Conservation (phyloP, 345 rosid species). For the Eucalyptus sp. region DNA sequence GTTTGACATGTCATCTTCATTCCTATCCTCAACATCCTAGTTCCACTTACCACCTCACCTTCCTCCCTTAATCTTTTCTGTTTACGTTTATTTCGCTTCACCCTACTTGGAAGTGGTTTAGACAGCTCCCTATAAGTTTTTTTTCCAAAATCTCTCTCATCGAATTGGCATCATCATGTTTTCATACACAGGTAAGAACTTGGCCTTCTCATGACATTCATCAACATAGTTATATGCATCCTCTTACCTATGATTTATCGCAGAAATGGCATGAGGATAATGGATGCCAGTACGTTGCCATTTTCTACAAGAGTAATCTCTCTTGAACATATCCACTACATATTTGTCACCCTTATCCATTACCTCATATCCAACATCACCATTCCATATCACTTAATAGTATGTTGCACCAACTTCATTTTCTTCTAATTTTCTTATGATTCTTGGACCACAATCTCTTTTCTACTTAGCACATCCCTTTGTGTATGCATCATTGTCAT, state of each 20-base stretch:
- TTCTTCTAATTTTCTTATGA: neutral
- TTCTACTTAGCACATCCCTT: neutral
- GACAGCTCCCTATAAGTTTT: neutral
- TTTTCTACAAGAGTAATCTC: neutral
- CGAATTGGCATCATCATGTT: neutral
- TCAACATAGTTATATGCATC: neutral
- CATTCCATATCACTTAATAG: no score
- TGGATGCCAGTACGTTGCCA: rapidly evolving
- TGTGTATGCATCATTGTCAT: neutral
- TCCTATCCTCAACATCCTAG: neutral
- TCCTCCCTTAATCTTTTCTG: neutral
- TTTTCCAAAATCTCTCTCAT: neutral
- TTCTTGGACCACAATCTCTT: neutral
- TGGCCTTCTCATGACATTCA: neutral
- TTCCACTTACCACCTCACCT: neutral
- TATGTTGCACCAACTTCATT: no score
- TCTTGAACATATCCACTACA: neutral
- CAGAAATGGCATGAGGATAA: neutral
- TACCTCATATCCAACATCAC: no score
- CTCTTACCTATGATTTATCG: neutral
- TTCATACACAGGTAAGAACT: neutral
- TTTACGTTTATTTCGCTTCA: neutral
- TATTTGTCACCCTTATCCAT: no score
- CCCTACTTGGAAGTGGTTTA: neutral
- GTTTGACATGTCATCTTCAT: neutral